These are phyloP conservation scores for Fusarium coicis DNA, from an alignment of 2,329 filamentous ascomycete species.

Conservation along the genomic window DNA sequence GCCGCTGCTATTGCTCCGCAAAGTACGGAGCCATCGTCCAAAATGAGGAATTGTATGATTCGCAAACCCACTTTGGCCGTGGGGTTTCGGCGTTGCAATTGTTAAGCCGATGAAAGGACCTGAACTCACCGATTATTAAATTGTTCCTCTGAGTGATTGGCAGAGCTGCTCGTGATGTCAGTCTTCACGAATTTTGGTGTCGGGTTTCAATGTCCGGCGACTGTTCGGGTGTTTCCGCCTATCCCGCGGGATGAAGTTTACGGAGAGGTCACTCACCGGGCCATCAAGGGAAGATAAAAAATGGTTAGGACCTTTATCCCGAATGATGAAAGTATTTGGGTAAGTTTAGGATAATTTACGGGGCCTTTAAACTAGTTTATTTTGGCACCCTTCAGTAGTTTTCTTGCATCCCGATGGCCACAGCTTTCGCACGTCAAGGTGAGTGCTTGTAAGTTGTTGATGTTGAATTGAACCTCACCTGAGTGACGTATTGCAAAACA, in stretches of 20 bases:
- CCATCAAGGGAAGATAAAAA: background rate
- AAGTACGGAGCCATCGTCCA: background rate
- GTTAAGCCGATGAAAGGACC: background rate
- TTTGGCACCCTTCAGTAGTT: background rate
- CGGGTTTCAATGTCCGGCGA: constrained; percentile 33
- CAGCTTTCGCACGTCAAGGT: background rate
- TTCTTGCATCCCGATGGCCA: background rate
- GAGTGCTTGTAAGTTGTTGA: background rate
- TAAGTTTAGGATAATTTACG: accelerated
- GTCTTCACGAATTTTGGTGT: background rate
- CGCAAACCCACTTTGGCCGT: background rate
- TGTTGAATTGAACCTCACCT: background rate
- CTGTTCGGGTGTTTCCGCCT: constrained; percentile 11
- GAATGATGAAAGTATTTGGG: background rate
- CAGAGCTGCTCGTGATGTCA: background rate
- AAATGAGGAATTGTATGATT: background rate
- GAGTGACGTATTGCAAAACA: constrained; percentile 8
- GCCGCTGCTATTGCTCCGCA: constrained; percentile 13
- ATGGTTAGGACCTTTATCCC: accelerated
- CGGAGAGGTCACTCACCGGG: background rate
- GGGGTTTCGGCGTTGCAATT: background rate
- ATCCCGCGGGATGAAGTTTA: background rate
- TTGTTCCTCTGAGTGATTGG: background rate
- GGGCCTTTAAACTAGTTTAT: accelerated
- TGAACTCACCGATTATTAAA: background rate